These are phyloP conservation scores for Vinca major DNA, from an alignment of 305 asterid species.

Conservation along the genomic window DNA sequence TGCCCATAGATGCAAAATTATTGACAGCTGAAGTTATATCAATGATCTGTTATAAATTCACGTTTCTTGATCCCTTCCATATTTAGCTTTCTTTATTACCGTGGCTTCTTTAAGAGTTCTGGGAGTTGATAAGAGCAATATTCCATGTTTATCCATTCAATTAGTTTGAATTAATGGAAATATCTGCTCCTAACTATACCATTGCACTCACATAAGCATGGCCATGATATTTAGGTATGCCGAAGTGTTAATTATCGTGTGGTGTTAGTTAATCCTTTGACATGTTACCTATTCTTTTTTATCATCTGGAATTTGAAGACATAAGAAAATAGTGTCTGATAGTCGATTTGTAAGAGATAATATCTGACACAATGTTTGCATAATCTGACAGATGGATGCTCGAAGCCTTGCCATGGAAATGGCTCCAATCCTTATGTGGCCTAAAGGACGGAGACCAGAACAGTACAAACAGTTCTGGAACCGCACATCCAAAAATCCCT, in stretches of 20 bases:
- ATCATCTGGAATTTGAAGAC: neutral
- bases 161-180: neutral
- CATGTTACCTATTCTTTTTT: neutral
- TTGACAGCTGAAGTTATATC: neutral
- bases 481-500: constrained; percentile 35
- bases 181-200: neutral
- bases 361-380: constrained; percentile 11
- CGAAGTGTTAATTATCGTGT: neutral
- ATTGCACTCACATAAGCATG: neutral
- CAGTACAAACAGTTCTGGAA: constrained; percentile 50
- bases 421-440: constrained; percentile 76
- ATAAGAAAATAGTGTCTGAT: neutral
- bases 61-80: neutral
- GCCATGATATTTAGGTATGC: neutral
- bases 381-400: constrained; percentile 59
- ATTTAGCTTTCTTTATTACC: neutral
- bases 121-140: neutral
- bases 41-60: neutral
- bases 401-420: constrained; percentile 67
- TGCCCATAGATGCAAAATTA: neutral
- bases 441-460: constrained; percentile 50
- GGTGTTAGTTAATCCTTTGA: neutral
- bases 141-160: neutral
- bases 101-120: neutral
- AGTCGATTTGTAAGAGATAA: neutral